Conservation (phyloP, 176 grass and related monocot genomes). For the Zea mays region Zm-B73-REFERENCE-NAM-5.0 NC_050105.1:75718501-75719000, state of each 20-base stretch:
- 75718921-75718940: too few relatives aligned
- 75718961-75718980: too few relatives aligned
- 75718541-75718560: not conserved
- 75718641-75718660: slow-evolving; percentile 54
- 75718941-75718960: too few relatives aligned
- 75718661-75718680: slow-evolving; percentile 52
- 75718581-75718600: slow-evolving; percentile 53
- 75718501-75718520: too few relatives aligned
- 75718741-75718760: slow-evolving; percentile 69
- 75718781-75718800: slow-evolving; percentile 59
- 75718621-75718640: slow-evolving; percentile 22
- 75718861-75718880: not conserved
- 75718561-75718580: not conserved
- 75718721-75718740: slow-evolving; percentile 53
- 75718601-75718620: slow-evolving; percentile 44
- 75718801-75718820: slow-evolving; percentile 65
- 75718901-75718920: too few relatives aligned
- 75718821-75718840: slow-evolving; percentile 7
- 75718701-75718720: slow-evolving; percentile 78
- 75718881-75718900: too few relatives aligned
- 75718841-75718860: not conserved
- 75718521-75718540: not conserved
- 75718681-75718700: slow-evolving; percentile 91
- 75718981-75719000: not conserved
- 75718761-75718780: slow-evolving; percentile 49